Base-by-base conservation (phyloP, 1,284 basidiomycete genomes). In the Naganishia liquefaciens region DNA sequence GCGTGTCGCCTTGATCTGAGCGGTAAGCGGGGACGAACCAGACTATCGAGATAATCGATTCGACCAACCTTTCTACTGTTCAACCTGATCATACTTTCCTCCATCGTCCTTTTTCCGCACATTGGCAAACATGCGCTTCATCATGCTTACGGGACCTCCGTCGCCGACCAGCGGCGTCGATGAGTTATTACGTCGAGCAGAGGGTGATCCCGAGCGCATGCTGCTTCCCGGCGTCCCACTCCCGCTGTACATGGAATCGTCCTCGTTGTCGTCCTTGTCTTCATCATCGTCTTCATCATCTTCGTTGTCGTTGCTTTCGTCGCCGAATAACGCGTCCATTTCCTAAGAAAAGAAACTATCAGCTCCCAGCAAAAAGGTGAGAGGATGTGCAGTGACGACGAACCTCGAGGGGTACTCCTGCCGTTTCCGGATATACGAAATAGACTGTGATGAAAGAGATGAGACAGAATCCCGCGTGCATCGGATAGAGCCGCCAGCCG, bases 381-480 rank as follows among this genome's bases (percentile, higher is more conserved):
- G 5, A 27, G n/a, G 3, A 25, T 50, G 4, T 37, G 17, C 23
- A 33, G n/a, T 53, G 13, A 5, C 1, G 5, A 7, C 46, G 7
- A 5, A 42, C 53, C 33, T 53, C 53, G 7, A 63, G 28, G 15
- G 54, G 80, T 5, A 84, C 81, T 33, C 82, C 82, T 52, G 79
- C 76, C 0, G 83, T 84, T 68, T 84, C 82, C 25, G 81, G 81
- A 66, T 82, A 83, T n/a, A 79, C 68, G 42, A 67, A 67, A 28
- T 62, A 67, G 37, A 67, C 66, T 21, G 52, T 52, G n/a, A 62
- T 57, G 47, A 50, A 27, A 2, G 54, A 44, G 25, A 46, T 21
- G 5, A 54, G 50, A 76, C 93, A 94, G 80, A 95, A 95, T 80
- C 93, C 93, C 13, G 90, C 93, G 72, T 96, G 93, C 90, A 99